A percentile compares a stretch with the other conserved stretches of the same genome.
These are phyloP conservation scores for Pyrenochaeta sp. DNA, from an alignment of 2,329 filamentous ascomycete genomes.

Conservation along the genomic window DNA sequence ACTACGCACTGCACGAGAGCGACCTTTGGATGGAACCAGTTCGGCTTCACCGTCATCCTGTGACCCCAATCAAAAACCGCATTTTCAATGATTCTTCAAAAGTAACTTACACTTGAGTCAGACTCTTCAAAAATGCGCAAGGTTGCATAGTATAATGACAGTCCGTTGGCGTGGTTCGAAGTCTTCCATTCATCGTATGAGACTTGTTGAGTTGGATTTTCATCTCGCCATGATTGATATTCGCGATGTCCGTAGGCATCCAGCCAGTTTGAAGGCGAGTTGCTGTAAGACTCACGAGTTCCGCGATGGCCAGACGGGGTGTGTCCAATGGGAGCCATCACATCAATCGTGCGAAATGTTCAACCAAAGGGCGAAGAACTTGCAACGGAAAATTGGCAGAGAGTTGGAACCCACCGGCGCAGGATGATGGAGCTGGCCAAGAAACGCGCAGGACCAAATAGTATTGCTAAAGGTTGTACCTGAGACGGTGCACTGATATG, in stretches of 20 bases:
- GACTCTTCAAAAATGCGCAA: slow-evolving; percentile 37
- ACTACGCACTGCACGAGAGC: slow-evolving; percentile 26
- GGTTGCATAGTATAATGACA: slow-evolving; percentile 40
- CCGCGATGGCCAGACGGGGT: slow-evolving; percentile 8
- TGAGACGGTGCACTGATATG: slow-evolving; percentile 26
- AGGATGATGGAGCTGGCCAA: slow-evolving; percentile 13
- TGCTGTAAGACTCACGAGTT: slow-evolving; percentile 11
- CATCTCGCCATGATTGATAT: slow-evolving; percentile 34
- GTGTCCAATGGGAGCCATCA: slow-evolving; percentile 33
- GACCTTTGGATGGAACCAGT: slow-evolving; percentile 21
- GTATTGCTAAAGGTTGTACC: slow-evolving; percentile 10
- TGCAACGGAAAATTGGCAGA: slow-evolving; percentile 9
- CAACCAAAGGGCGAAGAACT: slow-evolving; percentile 12
- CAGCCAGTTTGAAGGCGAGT: slow-evolving; percentile 27
- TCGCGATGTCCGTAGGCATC: slow-evolving; percentile 29
- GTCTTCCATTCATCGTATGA: slow-evolving; percentile 42
- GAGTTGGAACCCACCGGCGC: slow-evolving; percentile 12
- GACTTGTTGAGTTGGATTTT: slow-evolving; percentile 28
- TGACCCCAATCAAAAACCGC: slow-evolving; percentile 25
- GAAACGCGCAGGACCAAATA: slow-evolving; percentile 12
- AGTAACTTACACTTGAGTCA: slow-evolving; percentile 35
- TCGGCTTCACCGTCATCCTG: slow-evolving; percentile 37
- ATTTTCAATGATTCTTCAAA: background rate
- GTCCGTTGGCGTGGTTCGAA: slow-evolving; percentile 35
- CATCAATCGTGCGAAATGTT: slow-evolving; percentile 6